phyloP scores from a whole-genome alignment of 225 moss, liverwort and hornwort genomes.

The Physcomitrium patens region DNA sequence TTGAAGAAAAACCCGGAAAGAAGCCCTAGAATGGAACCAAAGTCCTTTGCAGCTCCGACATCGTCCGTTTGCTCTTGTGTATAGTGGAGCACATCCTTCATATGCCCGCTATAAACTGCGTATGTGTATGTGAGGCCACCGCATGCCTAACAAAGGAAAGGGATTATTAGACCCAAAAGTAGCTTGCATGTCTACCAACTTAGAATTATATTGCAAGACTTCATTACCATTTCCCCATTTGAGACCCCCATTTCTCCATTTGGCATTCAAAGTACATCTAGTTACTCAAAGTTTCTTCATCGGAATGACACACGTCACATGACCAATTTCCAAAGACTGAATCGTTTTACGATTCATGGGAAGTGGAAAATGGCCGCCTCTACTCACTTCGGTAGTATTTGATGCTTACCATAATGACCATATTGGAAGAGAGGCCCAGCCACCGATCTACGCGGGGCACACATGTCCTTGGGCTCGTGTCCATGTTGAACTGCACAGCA shows the following conservation, averaged over 20 bases:
- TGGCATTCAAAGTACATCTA: no score
- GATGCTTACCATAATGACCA: constrained; percentile 59
- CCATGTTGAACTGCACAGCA: constrained; percentile 45
- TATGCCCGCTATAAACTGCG: constrained; percentile 67
- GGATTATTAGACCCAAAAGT: background rate
- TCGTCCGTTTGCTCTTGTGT: constrained; percentile 70
- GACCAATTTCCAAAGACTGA: background rate
- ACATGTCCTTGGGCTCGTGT: constrained; percentile 36
- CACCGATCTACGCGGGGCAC: constrained; percentile 62
- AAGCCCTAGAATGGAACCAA: constrained; percentile 61
- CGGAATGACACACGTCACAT: background rate
- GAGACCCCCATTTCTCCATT: no score
- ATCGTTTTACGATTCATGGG: background rate
- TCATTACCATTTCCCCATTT: background rate
- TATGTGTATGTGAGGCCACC: constrained; percentile 67
- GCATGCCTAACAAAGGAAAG: constrained; percentile 43
- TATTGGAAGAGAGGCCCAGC: constrained; percentile 67
- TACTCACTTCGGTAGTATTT: background rate
- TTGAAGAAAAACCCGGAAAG: constrained; percentile 64
- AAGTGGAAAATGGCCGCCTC: background rate
- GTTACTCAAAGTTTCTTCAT: no score
- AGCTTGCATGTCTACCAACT: constrained; percentile 7
- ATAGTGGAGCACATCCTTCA: constrained; percentile 60
- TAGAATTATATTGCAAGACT: background rate
- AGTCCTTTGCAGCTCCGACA: constrained; percentile 67